phyloP scores from a whole-genome alignment of 371 early-diverging fungal species.

The Rhizopus microsporus region DNA sequence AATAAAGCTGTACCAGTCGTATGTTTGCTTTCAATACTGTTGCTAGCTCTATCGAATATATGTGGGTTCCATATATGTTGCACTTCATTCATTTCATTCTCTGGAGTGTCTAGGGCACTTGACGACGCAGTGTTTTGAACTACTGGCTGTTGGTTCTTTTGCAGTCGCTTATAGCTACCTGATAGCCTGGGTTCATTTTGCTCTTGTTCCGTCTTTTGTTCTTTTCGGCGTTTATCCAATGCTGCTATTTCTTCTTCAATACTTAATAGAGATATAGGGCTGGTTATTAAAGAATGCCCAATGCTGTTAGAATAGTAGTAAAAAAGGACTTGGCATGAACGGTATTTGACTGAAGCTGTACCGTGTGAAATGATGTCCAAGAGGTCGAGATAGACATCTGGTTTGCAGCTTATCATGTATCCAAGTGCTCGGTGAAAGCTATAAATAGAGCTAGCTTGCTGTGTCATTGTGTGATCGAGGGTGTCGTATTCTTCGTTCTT shows the following conservation, averaged over 20 bases:
- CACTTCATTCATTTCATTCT: conserved; percentile 19
- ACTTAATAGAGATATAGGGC: conserved; percentile 41
- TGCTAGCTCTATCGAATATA: conserved; percentile 27
- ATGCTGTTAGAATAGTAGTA: conserved; percentile 47
- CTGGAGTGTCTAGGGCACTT: conserved; percentile 1
- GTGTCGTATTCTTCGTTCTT: conserved; percentile 19
- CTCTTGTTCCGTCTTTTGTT: conserved; percentile 38
- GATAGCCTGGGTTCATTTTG: background rate
- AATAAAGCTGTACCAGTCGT: conserved; percentile 1
- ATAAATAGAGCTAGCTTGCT: conserved; percentile 35
- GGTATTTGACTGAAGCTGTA: conserved; percentile 35
- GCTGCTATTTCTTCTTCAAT: conserved; percentile 30
- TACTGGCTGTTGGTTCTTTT: conserved; percentile 15
- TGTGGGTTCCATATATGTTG: conserved; percentile 50
- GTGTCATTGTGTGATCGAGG: conserved; percentile 23
- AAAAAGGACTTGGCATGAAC: conserved; percentile 46
- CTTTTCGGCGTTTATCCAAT: conserved; percentile 28
- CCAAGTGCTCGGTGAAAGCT: conserved; percentile 55
- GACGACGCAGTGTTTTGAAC: conserved; percentile 3
- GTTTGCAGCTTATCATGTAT: conserved; percentile 52
- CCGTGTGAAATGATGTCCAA: conserved; percentile 55
- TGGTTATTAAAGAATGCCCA: conserved; percentile 55
- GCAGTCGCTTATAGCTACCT: conserved; percentile 6
- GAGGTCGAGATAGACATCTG: conserved; percentile 56
- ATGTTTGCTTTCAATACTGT: conserved; percentile 8